These are phyloP conservation scores for Pichia sp. DNA, from an alignment of 1,139 yeast species.

Conservation along the genomic window DNA sequence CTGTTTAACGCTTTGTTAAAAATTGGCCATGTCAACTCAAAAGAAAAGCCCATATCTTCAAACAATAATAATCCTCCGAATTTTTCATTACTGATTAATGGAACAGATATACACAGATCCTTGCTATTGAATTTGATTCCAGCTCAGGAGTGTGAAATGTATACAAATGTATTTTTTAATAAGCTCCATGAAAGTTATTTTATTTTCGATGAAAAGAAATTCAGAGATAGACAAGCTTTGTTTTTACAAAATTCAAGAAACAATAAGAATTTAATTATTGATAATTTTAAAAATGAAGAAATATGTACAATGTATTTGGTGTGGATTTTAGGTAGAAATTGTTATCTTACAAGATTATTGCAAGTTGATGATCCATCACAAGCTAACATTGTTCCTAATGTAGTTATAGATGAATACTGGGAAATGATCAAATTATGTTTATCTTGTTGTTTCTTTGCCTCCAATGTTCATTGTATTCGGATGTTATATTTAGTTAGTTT, in stretches of 20 bases:
- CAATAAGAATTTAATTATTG: neutral
- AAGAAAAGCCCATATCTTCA: neutral
- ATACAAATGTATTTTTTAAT: slow-evolving; percentile 30
- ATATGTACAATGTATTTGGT: slow-evolving; percentile 34
- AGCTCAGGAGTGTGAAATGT: slow-evolving; percentile 26
- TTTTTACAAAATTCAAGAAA: slow-evolving; percentile 20
- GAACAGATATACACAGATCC: slow-evolving; percentile 18
- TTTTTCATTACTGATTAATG: slow-evolving; percentile 19
- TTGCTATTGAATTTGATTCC: slow-evolving; percentile 24
- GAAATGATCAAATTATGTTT: slow-evolving; percentile 31
- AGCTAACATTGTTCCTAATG: slow-evolving; percentile 5
- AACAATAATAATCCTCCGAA: neutral
- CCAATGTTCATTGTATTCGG: slow-evolving; percentile 31
- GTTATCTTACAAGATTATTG: slow-evolving; percentile 2
- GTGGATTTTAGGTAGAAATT: slow-evolving; percentile 30
- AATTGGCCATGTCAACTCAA: slow-evolving; percentile 8
- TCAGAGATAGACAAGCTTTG: slow-evolving; percentile 23
- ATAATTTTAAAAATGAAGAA: slow-evolving; percentile 15
- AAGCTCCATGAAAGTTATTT: slow-evolving; percentile 32
- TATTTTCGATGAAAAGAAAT: slow-evolving; percentile 28
- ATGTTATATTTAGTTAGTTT: slow-evolving; percentile 31
- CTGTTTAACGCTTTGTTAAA: slow-evolving; percentile 29
- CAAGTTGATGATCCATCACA: slow-evolving; percentile 2
- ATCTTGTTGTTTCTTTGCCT: slow-evolving; percentile 31
- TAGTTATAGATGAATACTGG: slow-evolving; percentile 20